phyloP scores from a whole-genome alignment of 768 basidiomycete species.

The Porphyrellus cyaneotinctus region DNA sequence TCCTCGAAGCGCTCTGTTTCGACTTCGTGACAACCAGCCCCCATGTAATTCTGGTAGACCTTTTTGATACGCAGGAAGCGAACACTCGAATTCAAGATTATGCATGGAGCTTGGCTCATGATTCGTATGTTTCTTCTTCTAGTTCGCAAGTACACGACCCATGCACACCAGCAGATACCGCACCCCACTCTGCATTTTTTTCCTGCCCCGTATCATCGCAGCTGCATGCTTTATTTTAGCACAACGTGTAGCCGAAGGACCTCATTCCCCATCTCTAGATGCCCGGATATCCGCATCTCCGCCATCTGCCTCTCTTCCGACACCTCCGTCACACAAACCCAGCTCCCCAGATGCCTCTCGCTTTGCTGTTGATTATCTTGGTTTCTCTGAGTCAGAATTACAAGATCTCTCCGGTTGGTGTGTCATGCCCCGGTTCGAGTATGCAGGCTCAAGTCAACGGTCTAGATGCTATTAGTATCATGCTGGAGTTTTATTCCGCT shows the following conservation, averaged over 20 bases:
- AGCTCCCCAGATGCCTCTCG: slow-evolving; percentile 67
- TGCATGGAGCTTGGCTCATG: slow-evolving; percentile 84
- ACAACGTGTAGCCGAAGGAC: slow-evolving; percentile 67
- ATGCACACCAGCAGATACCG: slow-evolving; percentile 51
- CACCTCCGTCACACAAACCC: slow-evolving; percentile 74
- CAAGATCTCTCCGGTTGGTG: slow-evolving; percentile 55
- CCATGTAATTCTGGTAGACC: slow-evolving; percentile 69
- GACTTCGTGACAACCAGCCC: slow-evolving; percentile 78
- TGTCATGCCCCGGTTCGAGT: background rate
- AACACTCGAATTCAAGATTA: slow-evolving; percentile 58
- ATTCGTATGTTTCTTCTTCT: slow-evolving; percentile 56
- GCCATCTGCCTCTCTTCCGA: slow-evolving; percentile 73
- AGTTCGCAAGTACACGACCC: slow-evolving; percentile 2
- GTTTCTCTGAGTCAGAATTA: slow-evolving; percentile 57
- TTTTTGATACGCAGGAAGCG: slow-evolving; percentile 56
- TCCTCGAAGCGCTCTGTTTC: slow-evolving; percentile 81
- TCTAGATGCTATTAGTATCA: slow-evolving; percentile 58
- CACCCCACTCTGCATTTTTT: slow-evolving; percentile 73
- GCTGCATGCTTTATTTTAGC: slow-evolving; percentile 76
- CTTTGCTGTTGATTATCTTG: slow-evolving; percentile 64
- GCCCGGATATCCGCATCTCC: slow-evolving; percentile 68
- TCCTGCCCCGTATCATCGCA: slow-evolving; percentile 65
- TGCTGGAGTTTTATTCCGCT: slow-evolving; percentile 69
- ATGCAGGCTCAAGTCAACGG: slow-evolving; percentile 1
- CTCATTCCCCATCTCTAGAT: slow-evolving; percentile 69